phyloP scores from a whole-genome alignment of 176 grass and related monocot species.

The Leersia perrieri region DNA sequence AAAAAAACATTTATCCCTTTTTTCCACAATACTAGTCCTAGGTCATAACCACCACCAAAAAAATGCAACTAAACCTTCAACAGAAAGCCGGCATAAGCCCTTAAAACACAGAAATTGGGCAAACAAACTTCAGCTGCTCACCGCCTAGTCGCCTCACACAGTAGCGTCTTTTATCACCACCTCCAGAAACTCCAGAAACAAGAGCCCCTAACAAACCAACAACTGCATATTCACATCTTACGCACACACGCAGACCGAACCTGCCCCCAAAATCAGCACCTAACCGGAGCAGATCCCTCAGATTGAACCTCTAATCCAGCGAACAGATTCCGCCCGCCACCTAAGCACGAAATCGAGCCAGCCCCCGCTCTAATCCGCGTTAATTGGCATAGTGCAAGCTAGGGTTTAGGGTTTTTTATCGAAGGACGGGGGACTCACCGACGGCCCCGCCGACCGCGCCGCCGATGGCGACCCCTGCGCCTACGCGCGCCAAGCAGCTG shows the following conservation, averaged over 20 bases:
- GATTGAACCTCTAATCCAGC: not conserved
- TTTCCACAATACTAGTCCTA: not conserved
- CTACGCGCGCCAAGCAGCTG: slow-evolving; percentile 70
- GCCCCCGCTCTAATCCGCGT: not conserved
- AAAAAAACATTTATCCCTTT: not conserved
- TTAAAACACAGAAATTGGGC: not conserved
- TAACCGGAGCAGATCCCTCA: not conserved
- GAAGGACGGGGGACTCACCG: slow-evolving; percentile 39
- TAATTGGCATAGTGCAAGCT: not conserved
- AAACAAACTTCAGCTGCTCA: slow-evolving; percentile 14
- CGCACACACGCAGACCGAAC: not conserved
- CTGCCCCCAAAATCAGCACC: slow-evolving; percentile 5
- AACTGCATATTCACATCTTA: not conserved
- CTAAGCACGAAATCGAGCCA: not conserved
- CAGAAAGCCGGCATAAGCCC: not conserved
- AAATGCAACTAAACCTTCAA: not conserved
- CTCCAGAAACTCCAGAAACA: not conserved
- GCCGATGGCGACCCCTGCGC: slow-evolving; percentile 69
- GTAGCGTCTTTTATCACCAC: not conserved
- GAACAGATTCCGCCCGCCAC: not conserved
- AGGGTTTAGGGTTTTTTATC: slow-evolving; percentile 54
- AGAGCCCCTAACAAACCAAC: not conserved
- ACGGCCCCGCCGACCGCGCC: slow-evolving; percentile 80
- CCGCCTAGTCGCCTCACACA: not conserved
- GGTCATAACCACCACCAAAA: slow-evolving; percentile 14